These are phyloP conservation scores for Moringa oleifera DNA, from an alignment of 345 rosid genomes.

Conservation along the genomic window DNA sequence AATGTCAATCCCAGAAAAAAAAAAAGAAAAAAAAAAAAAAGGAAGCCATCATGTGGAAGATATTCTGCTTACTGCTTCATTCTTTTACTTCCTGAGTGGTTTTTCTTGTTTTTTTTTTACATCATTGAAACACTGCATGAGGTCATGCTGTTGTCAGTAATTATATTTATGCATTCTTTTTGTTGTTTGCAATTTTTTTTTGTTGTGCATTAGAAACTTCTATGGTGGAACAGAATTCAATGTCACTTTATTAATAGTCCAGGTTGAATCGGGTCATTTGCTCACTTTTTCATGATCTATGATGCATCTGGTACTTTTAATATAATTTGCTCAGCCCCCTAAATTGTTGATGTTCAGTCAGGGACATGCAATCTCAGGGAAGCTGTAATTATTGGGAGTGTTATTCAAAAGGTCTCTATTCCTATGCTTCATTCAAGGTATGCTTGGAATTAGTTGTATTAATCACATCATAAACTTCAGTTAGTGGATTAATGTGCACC, in stretches of 20 bases:
- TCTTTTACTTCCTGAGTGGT: background rate
- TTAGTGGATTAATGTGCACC: no score
- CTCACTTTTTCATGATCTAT: background rate
- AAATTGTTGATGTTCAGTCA: conserved; percentile 47
- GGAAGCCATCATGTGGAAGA: background rate
- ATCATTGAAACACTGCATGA: background rate
- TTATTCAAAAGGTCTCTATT: conserved; percentile 74
- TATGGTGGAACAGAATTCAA: no score
- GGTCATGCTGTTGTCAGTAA: background rate
- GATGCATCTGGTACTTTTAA: background rate
- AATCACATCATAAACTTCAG: background rate
- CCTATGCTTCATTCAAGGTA: conserved; percentile 96
- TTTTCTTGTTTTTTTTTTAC: background rate
- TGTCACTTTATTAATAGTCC: no score
- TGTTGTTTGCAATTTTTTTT: background rate
- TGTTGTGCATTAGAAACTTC: background rate
- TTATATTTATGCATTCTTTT: no score
- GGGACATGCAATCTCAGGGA: conserved; percentile 92
- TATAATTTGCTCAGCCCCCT: background rate
- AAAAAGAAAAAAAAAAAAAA: no score
- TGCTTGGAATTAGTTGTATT: background rate
- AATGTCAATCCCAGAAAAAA: no score
- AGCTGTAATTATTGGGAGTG: conserved; percentile 88
- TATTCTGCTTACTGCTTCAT: no score
- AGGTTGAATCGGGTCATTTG: background rate